These are phyloP conservation scores for Ogataea salicorniae DNA, from an alignment of 805 yeast species.

Conservation along the genomic window DNA sequence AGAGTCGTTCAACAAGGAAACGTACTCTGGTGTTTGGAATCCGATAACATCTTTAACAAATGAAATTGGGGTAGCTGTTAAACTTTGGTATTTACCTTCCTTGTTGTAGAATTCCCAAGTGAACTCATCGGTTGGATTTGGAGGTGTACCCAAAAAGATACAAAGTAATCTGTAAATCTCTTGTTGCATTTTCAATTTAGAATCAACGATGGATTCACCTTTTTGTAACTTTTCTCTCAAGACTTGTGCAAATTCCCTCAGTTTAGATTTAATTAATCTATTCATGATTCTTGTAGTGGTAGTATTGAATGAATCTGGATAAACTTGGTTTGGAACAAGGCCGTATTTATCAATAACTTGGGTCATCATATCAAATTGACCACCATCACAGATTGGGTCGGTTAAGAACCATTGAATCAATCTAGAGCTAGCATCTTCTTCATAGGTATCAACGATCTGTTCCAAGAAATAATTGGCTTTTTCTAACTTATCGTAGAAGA, in stretches of 20 bases:
- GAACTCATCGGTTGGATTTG: conserved; percentile 61
- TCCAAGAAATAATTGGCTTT: conserved; percentile 78
- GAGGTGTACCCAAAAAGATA: conserved; percentile 73
- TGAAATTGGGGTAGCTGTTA: conserved; percentile 57
- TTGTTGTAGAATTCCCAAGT: conserved; percentile 74
- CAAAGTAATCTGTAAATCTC: conserved; percentile 62
- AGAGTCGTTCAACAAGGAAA: conserved; percentile 78
- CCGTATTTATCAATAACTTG: conserved; percentile 79
- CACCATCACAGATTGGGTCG: conserved; percentile 77
- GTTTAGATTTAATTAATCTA: conserved; percentile 56
- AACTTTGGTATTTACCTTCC: conserved; percentile 44
- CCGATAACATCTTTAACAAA: conserved; percentile 54
- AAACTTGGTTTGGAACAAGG: conserved; percentile 65
- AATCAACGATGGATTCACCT: conserved; percentile 35
- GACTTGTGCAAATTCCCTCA: conserved; percentile 73
- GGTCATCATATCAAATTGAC: conserved; percentile 81
- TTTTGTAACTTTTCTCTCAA: conserved; percentile 46
- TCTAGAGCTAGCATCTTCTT: conserved; percentile 64
- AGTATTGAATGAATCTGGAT: conserved; percentile 61
- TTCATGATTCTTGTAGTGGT: conserved; percentile 51
- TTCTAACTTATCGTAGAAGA: conserved; percentile 83
- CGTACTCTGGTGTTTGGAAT: conserved; percentile 45
- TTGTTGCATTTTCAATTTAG: conserved; percentile 40
- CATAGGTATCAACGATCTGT: conserved; percentile 64
- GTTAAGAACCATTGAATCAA: conserved; percentile 58